phyloP scores from a whole-genome alignment of 1,284 basidiomycete genomes.

The Sanghuangporus sanghuang region DNA sequence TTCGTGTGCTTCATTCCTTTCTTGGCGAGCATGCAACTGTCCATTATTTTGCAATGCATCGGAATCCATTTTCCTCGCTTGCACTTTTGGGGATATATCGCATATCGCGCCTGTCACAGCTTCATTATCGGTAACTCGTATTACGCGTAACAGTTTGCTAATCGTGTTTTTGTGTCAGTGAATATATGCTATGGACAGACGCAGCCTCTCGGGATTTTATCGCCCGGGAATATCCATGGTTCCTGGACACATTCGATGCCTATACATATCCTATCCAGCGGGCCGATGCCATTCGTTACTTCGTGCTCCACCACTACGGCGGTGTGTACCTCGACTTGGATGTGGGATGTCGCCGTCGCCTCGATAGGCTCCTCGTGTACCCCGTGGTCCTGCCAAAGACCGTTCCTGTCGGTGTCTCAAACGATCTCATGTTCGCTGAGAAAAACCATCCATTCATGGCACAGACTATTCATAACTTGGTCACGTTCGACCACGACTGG shows the following conservation, averaged over 20 bases:
- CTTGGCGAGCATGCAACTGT: background rate
- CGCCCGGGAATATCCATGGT: slow-evolving; percentile 84
- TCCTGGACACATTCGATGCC: slow-evolving; percentile 87
- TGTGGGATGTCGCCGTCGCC: slow-evolving; percentile 87
- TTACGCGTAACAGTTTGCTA: background rate
- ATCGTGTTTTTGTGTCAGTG: slow-evolving; percentile 39
- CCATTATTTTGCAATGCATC: background rate
- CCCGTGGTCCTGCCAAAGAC: slow-evolving; percentile 92
- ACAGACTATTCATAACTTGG: slow-evolving; percentile 88
- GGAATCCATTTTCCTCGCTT: slow-evolving; percentile 4
- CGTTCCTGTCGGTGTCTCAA: slow-evolving; percentile 94
- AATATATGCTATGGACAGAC: slow-evolving; percentile 98
- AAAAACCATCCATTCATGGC: slow-evolving; percentile 87
- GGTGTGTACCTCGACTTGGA: slow-evolving; percentile 97
- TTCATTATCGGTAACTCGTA: background rate
- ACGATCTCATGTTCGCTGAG: slow-evolving; percentile 94
- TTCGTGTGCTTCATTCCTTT: background rate
- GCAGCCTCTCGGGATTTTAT: slow-evolving; percentile 87
- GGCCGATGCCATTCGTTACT: slow-evolving; percentile 97
- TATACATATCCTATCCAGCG: slow-evolving; percentile 96
- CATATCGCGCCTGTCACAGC: background rate
- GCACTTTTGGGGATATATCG: background rate
- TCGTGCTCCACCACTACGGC: slow-evolving; percentile 92
- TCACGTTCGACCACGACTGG: slow-evolving; percentile 92
- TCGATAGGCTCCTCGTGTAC: slow-evolving; percentile 87